These are phyloP conservation scores for Avena eriantha DNA, from an alignment of 176 grass and related monocot species.

Conservation along the genomic window DNA sequence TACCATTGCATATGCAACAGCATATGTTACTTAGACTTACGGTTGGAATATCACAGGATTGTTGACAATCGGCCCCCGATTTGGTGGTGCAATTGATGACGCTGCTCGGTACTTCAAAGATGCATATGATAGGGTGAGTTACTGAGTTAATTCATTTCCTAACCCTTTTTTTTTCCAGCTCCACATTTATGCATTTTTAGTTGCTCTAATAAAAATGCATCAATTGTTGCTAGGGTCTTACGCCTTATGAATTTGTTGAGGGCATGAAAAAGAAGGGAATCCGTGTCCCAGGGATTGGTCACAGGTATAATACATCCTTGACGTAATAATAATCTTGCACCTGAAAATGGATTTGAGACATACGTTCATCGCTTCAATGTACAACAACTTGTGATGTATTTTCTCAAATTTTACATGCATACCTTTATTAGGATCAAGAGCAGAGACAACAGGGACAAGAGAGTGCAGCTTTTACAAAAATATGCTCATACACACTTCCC, in stretches of 20 bases:
- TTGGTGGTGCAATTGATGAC: slow-evolving; percentile 99
- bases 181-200: slow-evolving; percentile 22
- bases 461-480: slow-evolving; percentile 96
- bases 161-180: not conserved
- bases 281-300: slow-evolving; percentile 96
- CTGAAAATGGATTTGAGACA: not conserved
- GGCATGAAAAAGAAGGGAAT: slow-evolving; percentile 99
- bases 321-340: slow-evolving; percentile 21
- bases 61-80: slow-evolving; percentile 95
- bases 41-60: slow-evolving; percentile 61
- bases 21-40: not conserved
- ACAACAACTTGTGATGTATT: not conserved
- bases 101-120: slow-evolving; percentile 99
- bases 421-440: slow-evolving; percentile 81
- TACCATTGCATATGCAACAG: not conserved
- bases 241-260: slow-evolving; percentile 97
- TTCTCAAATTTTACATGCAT: slow-evolving; percentile 21
- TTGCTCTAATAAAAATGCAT: slow-evolving; percentile 20
- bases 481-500: slow-evolving; percentile 94
- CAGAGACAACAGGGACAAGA: slow-evolving; percentile 97
- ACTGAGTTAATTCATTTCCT: slow-evolving; percentile 12
- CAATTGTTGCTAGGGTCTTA: slow-evolving; percentile 64
- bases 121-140: slow-evolving; percentile 86
- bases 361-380: not conserved
- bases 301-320: slow-evolving; percentile 64